Conservation (phyloP, 257 asterid genomes). For the Jaltomata sinuosa region DNA sequence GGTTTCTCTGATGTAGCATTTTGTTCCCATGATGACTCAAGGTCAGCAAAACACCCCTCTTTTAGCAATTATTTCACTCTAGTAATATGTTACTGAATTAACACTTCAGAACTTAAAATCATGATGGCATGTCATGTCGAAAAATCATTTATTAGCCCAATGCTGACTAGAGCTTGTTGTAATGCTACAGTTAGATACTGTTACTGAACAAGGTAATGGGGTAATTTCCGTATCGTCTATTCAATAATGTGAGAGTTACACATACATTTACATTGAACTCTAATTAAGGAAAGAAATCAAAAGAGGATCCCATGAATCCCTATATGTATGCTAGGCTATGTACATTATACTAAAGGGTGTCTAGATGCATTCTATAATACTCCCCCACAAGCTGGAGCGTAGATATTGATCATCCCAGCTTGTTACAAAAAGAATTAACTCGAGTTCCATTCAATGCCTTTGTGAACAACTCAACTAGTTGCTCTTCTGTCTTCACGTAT, state of each 20-base stretch:
- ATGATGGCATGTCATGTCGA: not conserved
- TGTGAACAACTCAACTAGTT: not conserved
- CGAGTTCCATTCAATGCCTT: not conserved
- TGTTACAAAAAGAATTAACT: not conserved
- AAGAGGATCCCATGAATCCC: not conserved
- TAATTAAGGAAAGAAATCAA: not conserved
- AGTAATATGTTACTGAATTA: not conserved
- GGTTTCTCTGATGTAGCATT: slow-evolving; percentile 83
- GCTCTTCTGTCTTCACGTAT: not conserved
- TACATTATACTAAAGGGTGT: not conserved
- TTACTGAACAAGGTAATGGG: not conserved
- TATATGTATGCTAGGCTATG: not conserved
- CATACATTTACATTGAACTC: not conserved
- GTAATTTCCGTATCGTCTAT: not conserved
- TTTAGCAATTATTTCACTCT: not conserved
- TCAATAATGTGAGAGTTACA: not conserved
- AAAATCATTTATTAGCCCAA: not conserved
- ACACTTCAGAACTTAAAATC: not conserved
- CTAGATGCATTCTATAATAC: not conserved
- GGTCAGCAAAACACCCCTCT: slow-evolving; percentile 29
- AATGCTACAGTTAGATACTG: not conserved
- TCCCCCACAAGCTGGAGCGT: not conserved
- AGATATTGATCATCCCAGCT: not conserved
- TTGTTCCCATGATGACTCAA: slow-evolving; percentile 57
- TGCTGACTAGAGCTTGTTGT: not conserved